A percentile compares a stretch with the other conserved stretches of the same genome.
Conservation (phyloP, 2,329 filamentous ascomycete genomes). For the Drechslera avenae region DNA sequence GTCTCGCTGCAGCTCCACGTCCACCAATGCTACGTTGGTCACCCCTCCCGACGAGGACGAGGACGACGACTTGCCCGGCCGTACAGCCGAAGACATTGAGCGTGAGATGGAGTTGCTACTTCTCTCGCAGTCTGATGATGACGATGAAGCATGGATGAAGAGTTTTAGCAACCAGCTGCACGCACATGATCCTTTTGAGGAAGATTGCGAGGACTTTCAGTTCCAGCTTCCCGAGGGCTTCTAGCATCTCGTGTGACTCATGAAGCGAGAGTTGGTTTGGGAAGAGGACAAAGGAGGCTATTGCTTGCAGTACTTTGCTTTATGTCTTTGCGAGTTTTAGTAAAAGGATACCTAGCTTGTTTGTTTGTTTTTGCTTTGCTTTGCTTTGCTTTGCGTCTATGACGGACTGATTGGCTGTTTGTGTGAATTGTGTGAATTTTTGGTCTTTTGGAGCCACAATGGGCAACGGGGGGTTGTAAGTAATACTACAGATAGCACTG, state of each 20-base stretch:
- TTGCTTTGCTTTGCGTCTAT: too few relatives aligned
- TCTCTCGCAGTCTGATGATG: constrained; percentile 35
- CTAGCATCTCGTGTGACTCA: constrained; percentile 10
- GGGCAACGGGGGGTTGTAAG: too few relatives aligned
- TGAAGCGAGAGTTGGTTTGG: background rate
- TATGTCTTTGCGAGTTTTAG: too few relatives aligned
- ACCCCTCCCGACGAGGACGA: constrained; percentile 26
- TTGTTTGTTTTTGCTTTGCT: too few relatives aligned
- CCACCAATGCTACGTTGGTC: constrained; percentile 40
- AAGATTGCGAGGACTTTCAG: constrained; percentile 40
- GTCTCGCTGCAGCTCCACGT: constrained; percentile 43
- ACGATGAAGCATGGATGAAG: constrained; percentile 40
- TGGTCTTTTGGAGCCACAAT: too few relatives aligned
- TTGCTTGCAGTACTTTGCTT: too few relatives aligned
- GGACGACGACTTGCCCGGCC: constrained; percentile 28
- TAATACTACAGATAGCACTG: too few relatives aligned
- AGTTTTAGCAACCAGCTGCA: constrained; percentile 36
- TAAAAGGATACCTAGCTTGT: too few relatives aligned
- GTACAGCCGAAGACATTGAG: constrained; percentile 43
- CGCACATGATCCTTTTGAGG: constrained; percentile 31
- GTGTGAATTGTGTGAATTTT: background rate
- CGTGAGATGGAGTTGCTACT: constrained; percentile 40
- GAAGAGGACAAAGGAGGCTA: too few relatives aligned
- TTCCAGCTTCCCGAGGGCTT: constrained; percentile 40
- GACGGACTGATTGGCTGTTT: background rate